Conservation (phyloP, 208 protist genomes). For the Acanthamoeba lugdunensis region DNA sequence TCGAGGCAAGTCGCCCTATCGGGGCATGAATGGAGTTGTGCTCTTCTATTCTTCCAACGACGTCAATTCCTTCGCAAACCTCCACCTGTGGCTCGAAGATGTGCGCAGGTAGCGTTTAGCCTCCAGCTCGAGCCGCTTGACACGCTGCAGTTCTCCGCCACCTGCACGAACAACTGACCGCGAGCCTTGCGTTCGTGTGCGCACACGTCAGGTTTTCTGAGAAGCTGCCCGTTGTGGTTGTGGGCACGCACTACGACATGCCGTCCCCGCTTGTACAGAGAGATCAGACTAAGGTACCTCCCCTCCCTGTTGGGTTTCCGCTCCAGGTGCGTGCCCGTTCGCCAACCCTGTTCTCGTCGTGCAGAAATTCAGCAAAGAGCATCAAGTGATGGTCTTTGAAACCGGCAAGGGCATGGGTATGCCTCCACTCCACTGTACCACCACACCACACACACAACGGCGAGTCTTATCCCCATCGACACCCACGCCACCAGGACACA, state of each 20-base stretch:
- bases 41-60: conserved; percentile 39
- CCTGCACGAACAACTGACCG: background rate
- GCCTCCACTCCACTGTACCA: background rate
- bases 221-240: conserved; percentile 38
- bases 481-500: background rate
- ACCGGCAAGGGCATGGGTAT: conserved; percentile 42
- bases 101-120: conserved; percentile 10
- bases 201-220: conserved; percentile 4
- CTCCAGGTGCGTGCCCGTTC: background rate
- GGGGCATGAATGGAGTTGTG: conserved; percentile 56
- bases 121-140: background rate
- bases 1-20: conserved; percentile 60
- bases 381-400: conserved; percentile 50
- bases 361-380: background rate
- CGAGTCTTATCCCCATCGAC: background rate
- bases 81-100: conserved; percentile 19
- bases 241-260: conserved; percentile 53
- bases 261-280: background rate
- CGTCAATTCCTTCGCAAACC: conserved; percentile 20
- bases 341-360: background rate
- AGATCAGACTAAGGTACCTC: background rate
- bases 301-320: background rate
- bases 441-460: too few relatives aligned
- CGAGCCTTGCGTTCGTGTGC: background rate
- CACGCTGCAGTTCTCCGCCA: background rate